Evolutionary conservation across 495 filamentous ascomycete genomes (phyloP), one percentile per base, ranked within the genome.

Genomic region (Cenococcum geophilum): DNA sequence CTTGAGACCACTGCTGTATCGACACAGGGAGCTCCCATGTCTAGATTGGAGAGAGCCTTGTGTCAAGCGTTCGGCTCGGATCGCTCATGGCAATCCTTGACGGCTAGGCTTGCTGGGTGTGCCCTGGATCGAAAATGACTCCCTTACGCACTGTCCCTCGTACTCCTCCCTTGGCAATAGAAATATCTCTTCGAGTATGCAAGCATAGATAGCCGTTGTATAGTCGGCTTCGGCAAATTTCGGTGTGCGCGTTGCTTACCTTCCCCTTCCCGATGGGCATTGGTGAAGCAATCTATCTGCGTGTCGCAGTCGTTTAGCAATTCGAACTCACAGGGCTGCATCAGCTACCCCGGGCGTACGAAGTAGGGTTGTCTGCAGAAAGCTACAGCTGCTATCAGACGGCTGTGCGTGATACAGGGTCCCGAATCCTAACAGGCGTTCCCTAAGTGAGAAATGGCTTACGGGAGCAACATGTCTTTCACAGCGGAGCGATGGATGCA

Each of bases 281-380:
- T 14, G 18, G 18, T 45, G 18, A 18, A 45, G 40, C 40, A 14
- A 45, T 45, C 40, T 16, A 45, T 14, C 3, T 10, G 1, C 4
- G 12, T 10, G 40, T 10, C 40, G 40, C 40, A 45, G 40, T 45
- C 40, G 12, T 10, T 1, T 18, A 45, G 40, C 40, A 16, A 18
- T 18, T 45, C 40, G 11, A 18, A 14, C 18, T 10, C 18, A 18
- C 40, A 45, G 18, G 40, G 18, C 40, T 45, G 40, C 1, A 4
- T 18, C 40, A 8, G 6, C 11, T 14, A 14, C 40, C 40, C 40
- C 40, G 40, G 12, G 14, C 40, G 40, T 16, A 4, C 14, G 12
- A 45, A 16, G 40, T 45, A 45, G 40, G 40, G 40, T 45, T 45
- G 40, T 45, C 11, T 45, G 40, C 40, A 45, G 40, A 45, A 45